Percentiles rank a stretch among this genome's conserved stretches.
phyloP scores from a whole-genome alignment of 129 eudicot species.

The Lactuca sativa region DNA sequence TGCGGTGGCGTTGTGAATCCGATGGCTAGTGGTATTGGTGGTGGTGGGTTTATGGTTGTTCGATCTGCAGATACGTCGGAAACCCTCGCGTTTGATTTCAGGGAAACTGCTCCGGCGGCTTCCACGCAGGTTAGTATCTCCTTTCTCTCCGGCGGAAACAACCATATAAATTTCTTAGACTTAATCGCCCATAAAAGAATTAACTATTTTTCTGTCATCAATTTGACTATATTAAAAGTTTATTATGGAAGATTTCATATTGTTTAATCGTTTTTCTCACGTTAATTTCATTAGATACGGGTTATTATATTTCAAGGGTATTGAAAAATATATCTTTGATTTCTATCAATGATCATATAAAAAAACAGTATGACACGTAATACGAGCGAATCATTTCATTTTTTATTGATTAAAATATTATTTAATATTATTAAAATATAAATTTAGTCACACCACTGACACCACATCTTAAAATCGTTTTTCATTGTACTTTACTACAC shows the following conservation, averaged over 20 bases:
- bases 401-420: no score
- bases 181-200: neutral
- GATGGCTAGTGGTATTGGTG: constrained; percentile 88
- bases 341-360: no score
- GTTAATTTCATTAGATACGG: neutral
- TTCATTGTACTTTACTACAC: neutral
- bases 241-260: no score
- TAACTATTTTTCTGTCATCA: no score
- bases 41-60: constrained; percentile 87
- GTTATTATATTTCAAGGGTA: neutral
- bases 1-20: constrained; percentile 84
- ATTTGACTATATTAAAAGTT: no score
- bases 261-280: neutral
- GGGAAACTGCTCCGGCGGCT: constrained; percentile 88
- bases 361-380: no score
- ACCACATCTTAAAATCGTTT: neutral
- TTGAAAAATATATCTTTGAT: neutral
- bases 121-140: constrained; percentile 64
- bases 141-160: neutral
- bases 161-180: neutral
- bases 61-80: constrained; percentile 43
- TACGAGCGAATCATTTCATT: neutral
- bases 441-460: no score
- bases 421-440: no score
- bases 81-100: constrained; percentile 71